Evolutionary conservation across 768 basidiomycete genomes (phyloP).

Genomic region (Lactifluus hygrophoroides): DNA sequence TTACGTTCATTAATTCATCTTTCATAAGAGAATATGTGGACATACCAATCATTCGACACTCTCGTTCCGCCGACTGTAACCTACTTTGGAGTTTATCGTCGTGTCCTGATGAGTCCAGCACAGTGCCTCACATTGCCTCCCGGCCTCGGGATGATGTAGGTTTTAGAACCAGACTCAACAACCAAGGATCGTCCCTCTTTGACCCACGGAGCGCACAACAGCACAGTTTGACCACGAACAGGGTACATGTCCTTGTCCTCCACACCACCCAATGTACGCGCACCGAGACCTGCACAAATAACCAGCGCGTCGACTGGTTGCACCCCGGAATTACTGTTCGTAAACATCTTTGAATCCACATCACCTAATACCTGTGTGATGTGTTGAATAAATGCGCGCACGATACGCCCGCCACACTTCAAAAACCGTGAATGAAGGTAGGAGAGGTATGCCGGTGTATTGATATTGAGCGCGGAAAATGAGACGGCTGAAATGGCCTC

Average conservation of each 20-base stretch:
- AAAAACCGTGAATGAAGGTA: conserved; percentile 57
- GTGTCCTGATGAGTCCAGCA: neutral
- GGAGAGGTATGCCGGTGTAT: conserved; percentile 51
- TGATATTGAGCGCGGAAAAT: conserved; percentile 64
- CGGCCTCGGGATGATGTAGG: conserved; percentile 58
- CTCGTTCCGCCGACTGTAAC: conserved; percentile 56
- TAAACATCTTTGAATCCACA: conserved; percentile 21
- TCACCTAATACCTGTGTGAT: conserved; percentile 63
- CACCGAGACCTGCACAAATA: conserved; percentile 62
- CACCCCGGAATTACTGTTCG: conserved; percentile 7
- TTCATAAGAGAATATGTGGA: neutral
- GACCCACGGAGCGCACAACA: conserved; percentile 43
- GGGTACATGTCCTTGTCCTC: conserved; percentile 42
- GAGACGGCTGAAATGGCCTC: conserved; percentile 41
- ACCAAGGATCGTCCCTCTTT: conserved; percentile 42
- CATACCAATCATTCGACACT: conserved; percentile 51
- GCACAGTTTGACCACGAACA: conserved; percentile 38
- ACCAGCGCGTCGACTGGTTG: conserved; percentile 43
- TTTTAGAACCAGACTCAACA: conserved; percentile 34
- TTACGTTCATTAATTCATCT: too few species aligned
- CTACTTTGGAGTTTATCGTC: conserved; percentile 22
- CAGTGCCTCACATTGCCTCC: conserved; percentile 39
- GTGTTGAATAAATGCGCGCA: conserved; percentile 57
- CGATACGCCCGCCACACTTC: conserved; percentile 48
- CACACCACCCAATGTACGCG: conserved; percentile 42